Evolutionary conservation across 2,329 filamentous ascomycete species (phyloP).

Genomic region (Phoma sp.): DNA sequence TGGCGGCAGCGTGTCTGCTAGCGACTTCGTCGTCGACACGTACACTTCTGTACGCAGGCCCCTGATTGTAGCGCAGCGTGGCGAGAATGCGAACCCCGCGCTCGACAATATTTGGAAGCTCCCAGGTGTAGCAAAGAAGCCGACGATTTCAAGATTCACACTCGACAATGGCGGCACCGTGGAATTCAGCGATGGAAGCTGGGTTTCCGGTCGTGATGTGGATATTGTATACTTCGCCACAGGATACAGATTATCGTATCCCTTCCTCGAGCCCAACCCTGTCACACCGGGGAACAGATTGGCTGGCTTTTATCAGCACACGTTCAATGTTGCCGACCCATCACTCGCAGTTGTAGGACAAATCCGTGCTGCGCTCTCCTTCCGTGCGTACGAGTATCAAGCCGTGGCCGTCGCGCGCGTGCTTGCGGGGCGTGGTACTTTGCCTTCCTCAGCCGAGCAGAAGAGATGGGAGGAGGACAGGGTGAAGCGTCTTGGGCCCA

Average conservation of each 20-base stretch:
- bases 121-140: slow-evolving; percentile 56
- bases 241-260: slow-evolving; percentile 68
- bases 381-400: slow-evolving; percentile 74
- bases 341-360: slow-evolving; percentile 65
- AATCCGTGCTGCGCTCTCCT: slow-evolving; percentile 60
- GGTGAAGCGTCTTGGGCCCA: slow-evolving; percentile 60
- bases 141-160: slow-evolving; percentile 58
- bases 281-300: slow-evolving; percentile 62
- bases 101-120: slow-evolving; percentile 64
- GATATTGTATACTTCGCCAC: slow-evolving; percentile 71
- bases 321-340: slow-evolving; percentile 62
- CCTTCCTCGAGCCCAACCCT: slow-evolving; percentile 57
- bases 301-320: slow-evolving; percentile 63
- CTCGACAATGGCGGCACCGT: slow-evolving; percentile 54
- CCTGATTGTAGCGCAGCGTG: slow-evolving; percentile 1
- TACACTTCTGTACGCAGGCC: slow-evolving; percentile 43
- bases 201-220: slow-evolving; percentile 54
- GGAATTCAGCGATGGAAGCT: slow-evolving; percentile 63
- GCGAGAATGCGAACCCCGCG: slow-evolving; percentile 22
- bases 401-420: slow-evolving; percentile 66
- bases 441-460: slow-evolving; percentile 60
- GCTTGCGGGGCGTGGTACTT: slow-evolving; percentile 59
- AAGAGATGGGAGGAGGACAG: slow-evolving; percentile 62
- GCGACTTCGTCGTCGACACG: slow-evolving; percentile 62
- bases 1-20: slow-evolving; percentile 68